phyloP scores from a whole-genome alignment of 345 rosid species.

The Gossypium stocksii region DNA sequence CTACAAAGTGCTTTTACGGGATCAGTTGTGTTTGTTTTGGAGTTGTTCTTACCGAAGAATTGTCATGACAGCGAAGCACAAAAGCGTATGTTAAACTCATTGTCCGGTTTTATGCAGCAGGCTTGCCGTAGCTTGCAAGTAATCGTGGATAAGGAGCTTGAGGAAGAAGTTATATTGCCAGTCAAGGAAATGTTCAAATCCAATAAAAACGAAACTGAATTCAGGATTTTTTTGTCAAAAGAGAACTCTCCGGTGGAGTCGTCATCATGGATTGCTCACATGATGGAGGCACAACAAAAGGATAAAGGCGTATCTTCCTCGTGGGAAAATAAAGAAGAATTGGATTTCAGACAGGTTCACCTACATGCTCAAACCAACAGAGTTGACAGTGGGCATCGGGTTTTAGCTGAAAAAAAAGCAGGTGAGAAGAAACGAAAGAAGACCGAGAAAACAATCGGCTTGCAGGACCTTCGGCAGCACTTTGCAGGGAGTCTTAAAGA shows the following conservation, averaged over 20 bases:
- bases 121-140: constrained; percentile 46
- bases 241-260: constrained; percentile 41
- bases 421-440: constrained; percentile 64
- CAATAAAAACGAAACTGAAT: constrained; percentile 20
- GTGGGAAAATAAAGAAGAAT: constrained; percentile 50
- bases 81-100: constrained; percentile 38
- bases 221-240: constrained; percentile 31
- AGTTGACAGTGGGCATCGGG: constrained; percentile 14
- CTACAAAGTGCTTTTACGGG: constrained; percentile 39
- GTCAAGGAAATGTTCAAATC: constrained; percentile 23
- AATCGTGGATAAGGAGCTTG: constrained; percentile 46
- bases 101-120: constrained; percentile 45
- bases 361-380: constrained; percentile 26
- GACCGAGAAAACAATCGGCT: constrained; percentile 80
- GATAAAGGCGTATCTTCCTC: constrained; percentile 55
- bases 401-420: constrained; percentile 36
- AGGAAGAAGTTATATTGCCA: constrained; percentile 41
- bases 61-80: constrained; percentile 44
- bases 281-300: constrained; percentile 55
- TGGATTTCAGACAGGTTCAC: constrained; percentile 36
- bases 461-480: constrained; percentile 76
- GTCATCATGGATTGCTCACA: constrained; percentile 50
- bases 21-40: constrained; percentile 64
- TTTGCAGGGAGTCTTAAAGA: constrained; percentile 96
- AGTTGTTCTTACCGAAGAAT: constrained; percentile 73